Conservation (phyloP, 192 early-diverging fungal species). For the Podila minutissima region DNA sequence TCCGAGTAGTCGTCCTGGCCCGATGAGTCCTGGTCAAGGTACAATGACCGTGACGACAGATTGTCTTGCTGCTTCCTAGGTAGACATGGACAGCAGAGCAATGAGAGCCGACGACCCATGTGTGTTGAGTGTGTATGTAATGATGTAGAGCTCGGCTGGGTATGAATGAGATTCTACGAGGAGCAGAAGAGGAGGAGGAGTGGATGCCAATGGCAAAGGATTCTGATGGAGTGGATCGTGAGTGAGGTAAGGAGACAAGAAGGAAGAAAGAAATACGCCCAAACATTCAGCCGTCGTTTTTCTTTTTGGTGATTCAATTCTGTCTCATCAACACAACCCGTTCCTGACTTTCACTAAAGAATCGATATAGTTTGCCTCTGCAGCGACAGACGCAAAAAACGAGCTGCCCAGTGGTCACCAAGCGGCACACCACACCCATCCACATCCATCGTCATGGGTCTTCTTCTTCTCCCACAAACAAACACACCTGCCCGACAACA, state of each 20-base stretch:
- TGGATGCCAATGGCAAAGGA: not conserved
- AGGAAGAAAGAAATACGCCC: constrained; percentile 1
- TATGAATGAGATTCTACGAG: not conserved
- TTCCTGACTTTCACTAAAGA: no score
- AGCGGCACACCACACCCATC: no score
- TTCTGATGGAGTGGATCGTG: not conserved
- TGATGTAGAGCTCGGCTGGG: not conserved
- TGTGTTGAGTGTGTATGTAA: not conserved
- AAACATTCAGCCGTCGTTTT: not conserved
- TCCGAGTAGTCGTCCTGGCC: constrained; percentile 34
- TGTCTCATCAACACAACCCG: no score
- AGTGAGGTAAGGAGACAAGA: not conserved
- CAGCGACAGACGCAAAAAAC: no score
- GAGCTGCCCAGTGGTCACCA: no score
- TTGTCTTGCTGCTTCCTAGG: constrained; percentile 47
- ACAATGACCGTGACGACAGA: constrained; percentile 32
- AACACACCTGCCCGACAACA: no score
- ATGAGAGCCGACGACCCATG: constrained; percentile 18
- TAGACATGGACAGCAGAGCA: constrained; percentile 31
- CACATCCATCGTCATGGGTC: no score
- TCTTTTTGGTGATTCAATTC: no score
- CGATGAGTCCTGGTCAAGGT: constrained; percentile 36
- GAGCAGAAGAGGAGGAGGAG: not conserved
- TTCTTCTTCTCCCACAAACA: no score
- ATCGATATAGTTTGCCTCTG: no score